A percentile compares a stretch with the other conserved stretches of the same genome.
These are phyloP conservation scores for Neurospora sp. DNA, from an alignment of 2,329 filamentous ascomycete species.

Conservation along the genomic window DNA sequence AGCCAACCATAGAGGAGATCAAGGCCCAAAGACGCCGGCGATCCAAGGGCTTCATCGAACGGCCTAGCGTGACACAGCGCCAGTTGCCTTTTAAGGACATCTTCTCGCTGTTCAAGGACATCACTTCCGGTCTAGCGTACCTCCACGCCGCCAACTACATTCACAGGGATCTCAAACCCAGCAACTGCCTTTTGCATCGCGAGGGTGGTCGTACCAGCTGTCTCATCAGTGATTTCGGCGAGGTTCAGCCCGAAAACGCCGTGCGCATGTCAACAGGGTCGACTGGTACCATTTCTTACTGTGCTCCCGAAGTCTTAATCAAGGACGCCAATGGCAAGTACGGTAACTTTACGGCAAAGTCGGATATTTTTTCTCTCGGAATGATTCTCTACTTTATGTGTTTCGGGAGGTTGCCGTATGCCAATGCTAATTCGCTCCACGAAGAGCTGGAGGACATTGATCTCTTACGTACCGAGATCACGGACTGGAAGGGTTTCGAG, in stretches of 20 bases:
- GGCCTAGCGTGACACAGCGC: slow-evolving; percentile 34
- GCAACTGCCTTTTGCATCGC: slow-evolving; percentile 82
- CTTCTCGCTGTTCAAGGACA: slow-evolving; percentile 92
- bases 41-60: slow-evolving; percentile 67
- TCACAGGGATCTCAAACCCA: slow-evolving; percentile 90
- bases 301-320: slow-evolving; percentile 83
- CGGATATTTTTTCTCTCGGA: slow-evolving; percentile 93
- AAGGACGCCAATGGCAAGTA: slow-evolving; percentile 60
- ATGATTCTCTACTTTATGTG: slow-evolving; percentile 99
- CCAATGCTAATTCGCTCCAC: slow-evolving; percentile 70
- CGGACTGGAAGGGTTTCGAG: slow-evolving; percentile 77
- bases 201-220: slow-evolving; percentile 65
- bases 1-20: slow-evolving; percentile 69
- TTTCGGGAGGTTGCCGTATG: slow-evolving; percentile 81
- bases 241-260: slow-evolving; percentile 78
- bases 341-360: slow-evolving; percentile 93
- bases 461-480: slow-evolving; percentile 74
- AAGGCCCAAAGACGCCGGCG: slow-evolving; percentile 79
- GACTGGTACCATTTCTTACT: slow-evolving; percentile 95
- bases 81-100: slow-evolving; percentile 75
- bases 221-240: slow-evolving; percentile 94
- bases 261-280: slow-evolving; percentile 83
- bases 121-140: slow-evolving; percentile 84
- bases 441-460: slow-evolving; percentile 92
- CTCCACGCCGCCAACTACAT: slow-evolving; percentile 89